A percentile compares a stretch with the other conserved stretches of the same genome.
These are phyloP conservation scores for Rhodotorula sp. DNA, from an alignment of 1,284 basidiomycete species.

Conservation along the genomic window DNA sequence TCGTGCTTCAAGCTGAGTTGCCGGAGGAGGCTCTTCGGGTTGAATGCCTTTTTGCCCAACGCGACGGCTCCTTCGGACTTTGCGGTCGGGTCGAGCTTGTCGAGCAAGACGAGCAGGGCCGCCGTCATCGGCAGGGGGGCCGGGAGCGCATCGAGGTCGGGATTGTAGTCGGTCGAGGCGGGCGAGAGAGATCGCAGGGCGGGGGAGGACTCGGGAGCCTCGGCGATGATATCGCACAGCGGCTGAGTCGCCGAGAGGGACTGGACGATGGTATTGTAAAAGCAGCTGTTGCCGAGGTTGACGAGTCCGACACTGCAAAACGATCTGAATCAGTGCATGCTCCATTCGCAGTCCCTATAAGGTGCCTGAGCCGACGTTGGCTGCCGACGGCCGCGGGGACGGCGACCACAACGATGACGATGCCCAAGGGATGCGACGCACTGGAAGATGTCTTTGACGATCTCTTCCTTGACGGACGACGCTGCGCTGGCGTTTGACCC, in stretches of 20 bases:
- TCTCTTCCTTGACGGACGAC: slow-evolving; percentile 23
- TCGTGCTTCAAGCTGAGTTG: slow-evolving; percentile 81
- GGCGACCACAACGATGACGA: background rate
- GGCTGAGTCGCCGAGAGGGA: slow-evolving; percentile 45
- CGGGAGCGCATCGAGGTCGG: slow-evolving; percentile 40
- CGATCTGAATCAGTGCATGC: background rate
- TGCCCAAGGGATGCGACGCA: background rate
- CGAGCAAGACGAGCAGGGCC: slow-evolving; percentile 35
- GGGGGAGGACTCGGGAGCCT: slow-evolving; percentile 41
- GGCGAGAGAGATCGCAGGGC: slow-evolving; percentile 40
- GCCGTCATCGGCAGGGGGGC: slow-evolving; percentile 43
- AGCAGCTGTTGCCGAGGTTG: slow-evolving; percentile 48
- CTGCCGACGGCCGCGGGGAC: background rate
- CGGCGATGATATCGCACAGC: slow-evolving; percentile 42
- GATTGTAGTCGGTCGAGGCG: slow-evolving; percentile 27
- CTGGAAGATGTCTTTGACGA: slow-evolving; percentile 35
- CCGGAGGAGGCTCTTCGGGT: slow-evolving; percentile 58
- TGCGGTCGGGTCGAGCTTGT: slow-evolving; percentile 28
- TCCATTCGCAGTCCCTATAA: background rate
- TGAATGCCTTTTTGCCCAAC: slow-evolving; percentile 42
- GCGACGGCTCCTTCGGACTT: slow-evolving; percentile 29
- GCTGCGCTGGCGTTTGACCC: slow-evolving; percentile 7
- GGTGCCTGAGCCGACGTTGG: background rate
- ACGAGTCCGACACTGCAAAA: slow-evolving; percentile 40
- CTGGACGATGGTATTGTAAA: slow-evolving; percentile 49